phyloP scores from a whole-genome alignment of 257 asterid genomes.

The Gynochthodes officinalis region DNA sequence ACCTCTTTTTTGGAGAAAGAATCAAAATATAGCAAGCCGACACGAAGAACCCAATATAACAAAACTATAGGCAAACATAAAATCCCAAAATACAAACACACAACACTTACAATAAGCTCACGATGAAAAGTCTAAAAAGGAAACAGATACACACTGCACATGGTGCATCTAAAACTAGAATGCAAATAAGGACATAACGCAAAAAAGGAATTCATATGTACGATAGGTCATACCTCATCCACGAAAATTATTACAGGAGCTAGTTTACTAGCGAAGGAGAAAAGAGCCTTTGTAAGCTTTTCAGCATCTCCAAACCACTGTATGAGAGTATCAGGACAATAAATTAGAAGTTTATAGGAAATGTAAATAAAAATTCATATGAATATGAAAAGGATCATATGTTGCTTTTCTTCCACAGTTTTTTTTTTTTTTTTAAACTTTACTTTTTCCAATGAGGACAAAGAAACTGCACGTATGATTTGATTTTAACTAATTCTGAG shows the following conservation, averaged over 20 bases:
- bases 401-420: background rate
- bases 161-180: background rate
- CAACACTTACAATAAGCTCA: background rate
- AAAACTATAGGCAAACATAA: background rate
- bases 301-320: conserved; percentile 99
- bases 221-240: conserved; percentile 72
- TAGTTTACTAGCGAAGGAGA: conserved; percentile 95
- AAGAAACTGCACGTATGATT: background rate
- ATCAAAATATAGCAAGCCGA: background rate
- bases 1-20: background rate
- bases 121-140: background rate
- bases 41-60: no score
- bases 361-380: background rate
- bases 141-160: background rate
- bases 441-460: background rate
- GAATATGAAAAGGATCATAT: background rate
- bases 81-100: background rate
- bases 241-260: conserved; percentile 95
- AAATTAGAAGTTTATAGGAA: background rate
- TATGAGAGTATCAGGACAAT: conserved; percentile 26
- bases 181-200: background rate
- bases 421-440: background rate
- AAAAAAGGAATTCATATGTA: background rate
- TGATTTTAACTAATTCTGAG: background rate
- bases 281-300: conserved; percentile 90